Base-by-base conservation (phyloP, 805 yeast genomes). In the Hanseniaspora lachancei region DNA sequence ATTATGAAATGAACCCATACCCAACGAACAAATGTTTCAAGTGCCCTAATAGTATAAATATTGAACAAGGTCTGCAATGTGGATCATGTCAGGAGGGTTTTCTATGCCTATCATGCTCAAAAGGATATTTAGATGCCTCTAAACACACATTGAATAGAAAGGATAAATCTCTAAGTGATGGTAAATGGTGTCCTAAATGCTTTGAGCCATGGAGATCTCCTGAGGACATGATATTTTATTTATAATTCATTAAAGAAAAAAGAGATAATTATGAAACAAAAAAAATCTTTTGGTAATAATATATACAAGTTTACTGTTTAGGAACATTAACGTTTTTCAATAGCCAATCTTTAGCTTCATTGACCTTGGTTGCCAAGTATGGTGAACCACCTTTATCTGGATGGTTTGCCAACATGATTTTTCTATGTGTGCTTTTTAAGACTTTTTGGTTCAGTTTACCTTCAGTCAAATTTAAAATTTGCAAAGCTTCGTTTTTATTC, bases 311-410 rank as follows among this genome's bases (percentile, higher is more conserved):
- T 32, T 46, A 35, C n/a, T 47, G 38, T 24, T 51, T 56, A 16
- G 56, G 56, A 34, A 56, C 35, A 34, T 50, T 38, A 15, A 40
- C 70, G 48, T 64, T 66, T 58, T 67, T 67, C 51, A 66, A 66
- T 46, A 68, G 57, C 47, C 65, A 67, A 54, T 83, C 88, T 65
- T 84, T 84, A 29, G 97, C 96, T 71, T 89, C 96, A 67, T 89
- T 89, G 59, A 89, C 84, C 73, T 89, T 89, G 57, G 89, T 82
- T 48, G 97, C 96, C 68, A 89, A 68, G 63, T 78, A 88, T 29
- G 95, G 86, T 12, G 95, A 84, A 2, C 97, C 97, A 36, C 96
- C 96, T 66, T 82, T 85, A 72, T 89, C 97, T 12, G 97, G 97
- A 66, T 89, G 97, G 68, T 89, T 89, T 50, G 84, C 78, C 70